Evolutionary conservation across 2,329 filamentous ascomycete genomes (phyloP).

Genomic region (Aphanoascus verrucosus): DNA sequence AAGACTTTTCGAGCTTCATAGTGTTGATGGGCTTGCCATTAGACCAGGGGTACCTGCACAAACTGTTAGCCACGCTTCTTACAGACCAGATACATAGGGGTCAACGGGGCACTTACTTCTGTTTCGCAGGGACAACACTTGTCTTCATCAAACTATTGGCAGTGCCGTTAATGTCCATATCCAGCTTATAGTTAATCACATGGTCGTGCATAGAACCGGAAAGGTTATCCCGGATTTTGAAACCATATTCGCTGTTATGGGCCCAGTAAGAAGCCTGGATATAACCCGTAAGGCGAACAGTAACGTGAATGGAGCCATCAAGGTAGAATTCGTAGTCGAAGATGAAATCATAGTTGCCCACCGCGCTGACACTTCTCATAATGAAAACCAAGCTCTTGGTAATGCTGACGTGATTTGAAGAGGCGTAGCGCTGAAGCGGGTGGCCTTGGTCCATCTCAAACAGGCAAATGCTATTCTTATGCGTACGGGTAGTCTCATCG

Average conservation of each 20-base stretch:
- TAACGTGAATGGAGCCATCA: constrained; percentile 41
- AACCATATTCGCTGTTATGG: constrained; percentile 39
- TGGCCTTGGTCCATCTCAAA: constrained; percentile 45
- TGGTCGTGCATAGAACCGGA: constrained; percentile 45
- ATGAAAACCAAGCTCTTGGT: constrained; percentile 34
- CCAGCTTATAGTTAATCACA: constrained; percentile 46
- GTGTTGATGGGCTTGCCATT: constrained; percentile 13
- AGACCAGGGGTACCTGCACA: constrained; percentile 16
- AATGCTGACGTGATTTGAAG: constrained; percentile 23
- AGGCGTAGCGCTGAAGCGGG: constrained; percentile 41
- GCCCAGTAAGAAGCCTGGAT: constrained; percentile 43
- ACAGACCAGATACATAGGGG: too few relatives aligned
- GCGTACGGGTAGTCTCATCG: constrained; percentile 17
- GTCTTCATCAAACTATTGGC: constrained; percentile 14
- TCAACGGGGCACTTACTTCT: not conserved
- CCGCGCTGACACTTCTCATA: constrained; percentile 34
- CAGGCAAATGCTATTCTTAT: constrained; percentile 45
- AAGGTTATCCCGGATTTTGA: constrained; percentile 8
- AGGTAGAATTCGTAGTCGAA: constrained; percentile 36
- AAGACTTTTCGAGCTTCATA: constrained; percentile 34
- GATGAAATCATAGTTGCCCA: constrained; percentile 38
- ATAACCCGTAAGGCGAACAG: constrained; percentile 41
- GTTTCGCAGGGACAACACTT: constrained; percentile 6
- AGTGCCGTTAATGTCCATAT: constrained; percentile 43
- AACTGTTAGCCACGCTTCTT: not conserved